Base-by-base conservation (phyloP, 164 flowering plant genomes). In the Vitis cinerea region DNA sequence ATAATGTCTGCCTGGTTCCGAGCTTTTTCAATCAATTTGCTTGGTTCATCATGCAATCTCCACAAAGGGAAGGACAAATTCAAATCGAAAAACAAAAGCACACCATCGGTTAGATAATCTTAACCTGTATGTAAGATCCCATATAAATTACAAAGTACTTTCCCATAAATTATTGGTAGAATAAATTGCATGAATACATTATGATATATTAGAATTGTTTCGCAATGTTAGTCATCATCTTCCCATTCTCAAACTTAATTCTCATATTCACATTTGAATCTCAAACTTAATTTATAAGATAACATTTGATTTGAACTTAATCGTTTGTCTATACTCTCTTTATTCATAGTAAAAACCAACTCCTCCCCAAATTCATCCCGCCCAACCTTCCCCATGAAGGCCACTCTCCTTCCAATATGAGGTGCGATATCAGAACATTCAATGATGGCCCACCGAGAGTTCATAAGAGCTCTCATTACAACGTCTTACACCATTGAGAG, bases 301-400 rank as follows among this genome's bases (percentile, higher is more conserved):
- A 23, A 23, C 27, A 23, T 23, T 23, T 23, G 27, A 23, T 23
- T 23, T 0, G 44, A 90, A 75, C 79, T 83, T 90, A 72, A 92
- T 65, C 96, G 67, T 0, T 23, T 23, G 97, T 92, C 72, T 91
- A 91, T 66, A 94, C 97, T 67, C 87, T 94, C 97, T 75, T 79
- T 82, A 61, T 91, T 92, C 98, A 94, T 83, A 73, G 49, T 73
- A 71, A 72, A 63, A 59, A 95, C 92, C 83, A 95, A 50, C 71
- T 92, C 92, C 55, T 85, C 77, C 59, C 97, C 98, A 64, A 88
- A 83, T 6, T 80, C 86, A 71, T 95, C 98, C 10, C 69, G 75
- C 68, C 99, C 98, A 53, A 95, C 96, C 69, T 92, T 91, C 74
- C 99, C 98, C 82, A 92, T 83, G 70, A 92, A 91, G 8, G 94